These are phyloP conservation scores for Neurospora sp. DNA, from an alignment of 2,329 filamentous ascomycete species.

Conservation along the genomic window DNA sequence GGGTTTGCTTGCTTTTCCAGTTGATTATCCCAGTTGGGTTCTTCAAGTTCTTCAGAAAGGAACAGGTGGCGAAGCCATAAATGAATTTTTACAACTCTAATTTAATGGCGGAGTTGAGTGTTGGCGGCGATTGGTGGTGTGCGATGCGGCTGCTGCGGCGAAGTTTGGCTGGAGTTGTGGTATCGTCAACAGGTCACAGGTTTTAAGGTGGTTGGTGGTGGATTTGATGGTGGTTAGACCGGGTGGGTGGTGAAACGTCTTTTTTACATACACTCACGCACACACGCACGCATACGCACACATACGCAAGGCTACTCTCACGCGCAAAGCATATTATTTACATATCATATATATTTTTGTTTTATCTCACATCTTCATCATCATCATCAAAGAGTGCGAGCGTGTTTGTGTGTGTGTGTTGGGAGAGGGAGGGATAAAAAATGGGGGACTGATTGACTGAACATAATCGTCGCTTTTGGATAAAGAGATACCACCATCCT, in stretches of 20 bases:
- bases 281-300: not conserved
- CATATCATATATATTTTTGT: not conserved
- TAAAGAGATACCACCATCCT: not conserved
- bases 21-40: conserved; percentile 48
- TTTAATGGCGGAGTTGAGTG: not conserved
- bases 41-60: conserved; percentile 47
- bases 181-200: not conserved
- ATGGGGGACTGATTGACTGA: not conserved
- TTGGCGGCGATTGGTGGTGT: not conserved
- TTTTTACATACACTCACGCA: not conserved
- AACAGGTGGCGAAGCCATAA: conserved; percentile 46
- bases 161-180: not conserved
- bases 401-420: not conserved
- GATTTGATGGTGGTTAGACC: not conserved
- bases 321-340: not conserved
- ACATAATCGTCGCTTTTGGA: not conserved
- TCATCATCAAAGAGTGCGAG: not conserved
- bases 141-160: not conserved
- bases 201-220: not conserved
- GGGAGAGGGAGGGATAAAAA: not conserved
- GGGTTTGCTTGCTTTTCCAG: conserved; percentile 49
- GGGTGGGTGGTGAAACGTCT: not conserved
- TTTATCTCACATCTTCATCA: not conserved
- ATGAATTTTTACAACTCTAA: not conserved
- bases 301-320: not conserved